phyloP scores from a whole-genome alignment of 345 rosid species.

The Barbarea vulgaris region DNA sequence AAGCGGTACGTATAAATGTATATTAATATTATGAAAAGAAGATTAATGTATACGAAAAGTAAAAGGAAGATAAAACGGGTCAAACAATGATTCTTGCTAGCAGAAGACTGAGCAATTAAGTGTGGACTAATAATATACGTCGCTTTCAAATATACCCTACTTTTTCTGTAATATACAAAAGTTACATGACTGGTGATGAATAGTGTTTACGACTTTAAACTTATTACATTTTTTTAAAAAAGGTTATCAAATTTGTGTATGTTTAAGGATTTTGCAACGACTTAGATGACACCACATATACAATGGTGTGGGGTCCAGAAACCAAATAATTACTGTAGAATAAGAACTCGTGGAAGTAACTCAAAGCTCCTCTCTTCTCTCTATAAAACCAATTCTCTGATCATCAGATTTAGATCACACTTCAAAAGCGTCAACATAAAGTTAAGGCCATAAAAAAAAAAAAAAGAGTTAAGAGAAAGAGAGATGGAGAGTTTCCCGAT shows the following conservation, averaged over 20 bases:
- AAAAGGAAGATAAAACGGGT: conserved; percentile 21
- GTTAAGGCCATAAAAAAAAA: conserved; percentile 7
- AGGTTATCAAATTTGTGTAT: not conserved
- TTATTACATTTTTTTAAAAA: not conserved
- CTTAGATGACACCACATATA: not conserved
- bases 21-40: not conserved
- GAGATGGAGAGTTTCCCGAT: conserved; percentile 72
- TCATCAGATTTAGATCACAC: conserved; percentile 26
- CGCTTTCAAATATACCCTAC: not conserved
- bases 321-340: conserved; percentile 27
- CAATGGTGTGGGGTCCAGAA: conserved; percentile 22
- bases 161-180: not conserved
- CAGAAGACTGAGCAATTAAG: not conserved
- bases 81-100: conserved; percentile 7
- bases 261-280: not conserved
- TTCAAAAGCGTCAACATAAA: conserved; percentile 27
- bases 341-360: conserved; percentile 29
- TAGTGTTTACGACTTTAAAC: not conserved
- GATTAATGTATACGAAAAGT: conserved; percentile 15
- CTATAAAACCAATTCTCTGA: conserved; percentile 24
- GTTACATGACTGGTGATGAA: not conserved
- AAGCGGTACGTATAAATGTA: not conserved
- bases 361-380: conserved; percentile 25
- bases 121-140: not conserved
- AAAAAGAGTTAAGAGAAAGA: not conserved